Percentiles rank a stretch among this genome's conserved stretches.
Evolutionary conservation across 768 basidiomycete species (phyloP).

Genomic region (Rhodosporidiobolus odoratus): DNA sequence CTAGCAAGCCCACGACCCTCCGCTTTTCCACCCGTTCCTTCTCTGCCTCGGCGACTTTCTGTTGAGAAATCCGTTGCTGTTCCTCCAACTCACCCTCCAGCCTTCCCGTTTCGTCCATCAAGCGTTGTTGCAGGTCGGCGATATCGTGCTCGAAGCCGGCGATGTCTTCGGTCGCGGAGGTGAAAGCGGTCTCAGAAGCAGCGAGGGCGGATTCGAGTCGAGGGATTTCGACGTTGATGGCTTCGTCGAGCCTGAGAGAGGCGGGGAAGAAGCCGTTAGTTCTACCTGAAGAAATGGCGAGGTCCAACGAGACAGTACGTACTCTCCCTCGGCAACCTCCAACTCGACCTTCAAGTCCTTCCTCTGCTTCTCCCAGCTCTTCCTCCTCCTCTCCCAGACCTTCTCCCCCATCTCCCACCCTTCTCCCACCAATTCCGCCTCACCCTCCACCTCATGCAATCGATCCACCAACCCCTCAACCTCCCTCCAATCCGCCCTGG

Average conservation of each 20-base stretch:
- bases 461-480: too few relatives aligned
- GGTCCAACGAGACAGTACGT: background rate
- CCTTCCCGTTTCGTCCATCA: constrained; percentile 54
- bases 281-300: background rate
- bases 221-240: constrained; percentile 49
- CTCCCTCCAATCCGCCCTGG: constrained; percentile 29
- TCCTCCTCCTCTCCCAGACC: constrained; percentile 2
- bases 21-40: constrained; percentile 5
- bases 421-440: background rate
- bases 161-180: background rate
- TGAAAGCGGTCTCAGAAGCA: background rate
- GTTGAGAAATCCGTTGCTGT: constrained; percentile 51
- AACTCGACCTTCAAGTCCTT: constrained; percentile 59
- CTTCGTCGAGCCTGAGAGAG: constrained; percentile 19
- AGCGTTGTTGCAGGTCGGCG: constrained; percentile 5
- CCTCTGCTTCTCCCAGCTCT: background rate
- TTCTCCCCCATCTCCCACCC: background rate
- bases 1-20: constrained; percentile 26
- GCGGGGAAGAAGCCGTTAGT: background rate
- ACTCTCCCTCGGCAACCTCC: constrained; percentile 54
- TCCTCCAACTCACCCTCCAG: constrained; percentile 56
- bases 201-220: constrained; percentile 54
- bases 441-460: background rate
- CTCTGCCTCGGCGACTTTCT: too few relatives aligned
- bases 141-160: background rate